phyloP scores from a whole-genome alignment of 441 rosid species.

The Gossypium schwendimanii region DNA sequence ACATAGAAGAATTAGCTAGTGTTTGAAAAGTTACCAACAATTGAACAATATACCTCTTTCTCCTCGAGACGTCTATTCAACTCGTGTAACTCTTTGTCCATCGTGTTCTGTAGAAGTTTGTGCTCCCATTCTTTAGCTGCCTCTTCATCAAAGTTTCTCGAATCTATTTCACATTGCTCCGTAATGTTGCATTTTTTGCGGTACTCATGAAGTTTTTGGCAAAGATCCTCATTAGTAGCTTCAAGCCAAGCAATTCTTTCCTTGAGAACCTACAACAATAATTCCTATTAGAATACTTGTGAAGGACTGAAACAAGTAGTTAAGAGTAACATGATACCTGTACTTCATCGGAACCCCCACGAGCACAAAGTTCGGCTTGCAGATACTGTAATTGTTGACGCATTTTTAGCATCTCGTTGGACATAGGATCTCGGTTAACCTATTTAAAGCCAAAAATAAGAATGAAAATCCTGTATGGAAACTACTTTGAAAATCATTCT shows the following conservation, averaged over 20 bases:
- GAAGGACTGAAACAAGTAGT: neutral
- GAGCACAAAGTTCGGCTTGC: conserved; percentile 94
- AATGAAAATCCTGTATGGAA: neutral
- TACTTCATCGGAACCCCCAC: conserved; percentile 74
- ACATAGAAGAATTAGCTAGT: conserved; percentile 1
- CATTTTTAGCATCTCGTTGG: conserved; percentile 94
- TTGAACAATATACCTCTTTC: conserved; percentile 63
- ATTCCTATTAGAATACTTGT: conserved; percentile 6
- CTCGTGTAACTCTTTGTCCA: conserved; percentile 94
- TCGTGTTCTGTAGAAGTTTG: conserved; percentile 71
- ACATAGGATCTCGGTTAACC: conserved; percentile 96
- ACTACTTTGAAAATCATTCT: neutral
- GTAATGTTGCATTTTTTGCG: conserved; percentile 55
- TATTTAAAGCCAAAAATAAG: conserved; percentile 21
- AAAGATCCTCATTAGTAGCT: conserved; percentile 86
- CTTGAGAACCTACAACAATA: conserved; percentile 54
- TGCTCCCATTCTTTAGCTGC: conserved; percentile 97
- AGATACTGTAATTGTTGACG: conserved; percentile 86
- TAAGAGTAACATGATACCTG: conserved; percentile 43
- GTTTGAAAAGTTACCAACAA: neutral
- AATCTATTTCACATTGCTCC: conserved; percentile 63
- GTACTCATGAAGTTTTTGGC: conserved; percentile 83
- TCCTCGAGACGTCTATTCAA: conserved; percentile 82
- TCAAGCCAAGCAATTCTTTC: conserved; percentile 93
- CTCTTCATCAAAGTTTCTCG: conserved; percentile 80